These are phyloP conservation scores for Graphiopsis chlorocephala DNA, from an alignment of 2,329 filamentous ascomycete genomes.

Conservation along the genomic window DNA sequence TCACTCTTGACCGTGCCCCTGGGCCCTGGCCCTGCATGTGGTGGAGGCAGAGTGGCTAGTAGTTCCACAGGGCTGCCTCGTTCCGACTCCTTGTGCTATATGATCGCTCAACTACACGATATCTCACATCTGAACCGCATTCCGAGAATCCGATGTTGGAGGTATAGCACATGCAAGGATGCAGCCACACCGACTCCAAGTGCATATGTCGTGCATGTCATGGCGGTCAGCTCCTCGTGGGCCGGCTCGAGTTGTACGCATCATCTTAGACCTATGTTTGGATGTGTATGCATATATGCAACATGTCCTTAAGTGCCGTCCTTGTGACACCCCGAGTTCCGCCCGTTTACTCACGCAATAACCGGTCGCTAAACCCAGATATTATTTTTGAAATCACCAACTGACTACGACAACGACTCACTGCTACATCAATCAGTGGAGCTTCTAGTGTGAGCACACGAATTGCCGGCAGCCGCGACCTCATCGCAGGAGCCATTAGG, in stretches of 20 bases:
- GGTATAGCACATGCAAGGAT: background rate
- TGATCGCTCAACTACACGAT: slow-evolving; percentile 3
- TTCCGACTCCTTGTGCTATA: slow-evolving; percentile 4
- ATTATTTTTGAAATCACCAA: background rate
- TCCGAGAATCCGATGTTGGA: background rate
- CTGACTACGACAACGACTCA: background rate
- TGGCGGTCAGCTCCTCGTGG: background rate
- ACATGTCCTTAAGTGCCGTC: background rate
- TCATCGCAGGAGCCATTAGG: slow-evolving; percentile 11
- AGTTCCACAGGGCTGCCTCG: background rate
- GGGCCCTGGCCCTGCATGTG: slow-evolving; percentile 3
- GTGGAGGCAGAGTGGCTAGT: background rate
- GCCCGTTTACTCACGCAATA: background rate
- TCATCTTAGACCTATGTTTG: background rate
- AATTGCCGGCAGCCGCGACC: slow-evolving; percentile 10
- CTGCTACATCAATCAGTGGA: background rate
- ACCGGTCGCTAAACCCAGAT: background rate
- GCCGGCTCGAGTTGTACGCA: background rate
- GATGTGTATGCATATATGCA: background rate
- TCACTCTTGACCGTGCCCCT: background rate
- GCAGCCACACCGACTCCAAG: slow-evolving; percentile 7
- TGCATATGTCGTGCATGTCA: background rate
- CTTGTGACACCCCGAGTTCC: background rate
- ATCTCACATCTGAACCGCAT: background rate
- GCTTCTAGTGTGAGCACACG: slow-evolving; percentile 3